phyloP scores from a whole-genome alignment of 257 asterid species.

The Plantago major region DNA sequence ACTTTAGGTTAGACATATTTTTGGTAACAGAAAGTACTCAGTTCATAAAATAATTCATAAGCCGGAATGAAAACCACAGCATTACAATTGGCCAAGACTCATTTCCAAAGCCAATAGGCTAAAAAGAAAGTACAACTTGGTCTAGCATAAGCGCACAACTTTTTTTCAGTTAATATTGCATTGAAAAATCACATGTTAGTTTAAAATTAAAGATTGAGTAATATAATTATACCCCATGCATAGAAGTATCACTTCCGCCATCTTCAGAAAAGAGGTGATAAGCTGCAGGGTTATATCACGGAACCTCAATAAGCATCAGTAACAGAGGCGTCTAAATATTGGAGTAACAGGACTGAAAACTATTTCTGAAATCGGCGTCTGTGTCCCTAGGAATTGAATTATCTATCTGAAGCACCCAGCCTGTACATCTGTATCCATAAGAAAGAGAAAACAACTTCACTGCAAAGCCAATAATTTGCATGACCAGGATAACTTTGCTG shows the following conservation, averaged over 20 bases:
- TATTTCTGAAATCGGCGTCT: slow-evolving; percentile 64
- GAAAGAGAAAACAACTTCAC: slow-evolving; percentile 66
- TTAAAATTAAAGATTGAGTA: neutral
- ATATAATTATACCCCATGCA: slow-evolving; percentile 42
- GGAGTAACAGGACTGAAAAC: slow-evolving; percentile 80
- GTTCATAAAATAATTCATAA: too few relatives aligned
- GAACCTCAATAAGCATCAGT: slow-evolving; percentile 69
- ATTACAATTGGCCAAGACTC: too few relatives aligned
- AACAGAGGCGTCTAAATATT: slow-evolving; percentile 47
- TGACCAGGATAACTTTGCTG: slow-evolving; percentile 68
- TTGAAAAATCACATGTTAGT: too few relatives aligned
- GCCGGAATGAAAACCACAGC: too few relatives aligned
- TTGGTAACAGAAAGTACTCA: too few relatives aligned
- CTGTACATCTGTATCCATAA: slow-evolving; percentile 96
- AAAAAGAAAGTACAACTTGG: too few relatives aligned
- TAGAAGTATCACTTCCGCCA: slow-evolving; percentile 38
- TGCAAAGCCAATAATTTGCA: slow-evolving; percentile 76
- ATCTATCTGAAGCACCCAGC: slow-evolving; percentile 64
- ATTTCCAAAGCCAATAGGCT: too few relatives aligned
- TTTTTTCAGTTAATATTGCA: too few relatives aligned
- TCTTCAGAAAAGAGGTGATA: slow-evolving; percentile 77
- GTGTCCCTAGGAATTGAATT: slow-evolving; percentile 52
- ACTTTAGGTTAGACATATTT: too few relatives aligned
- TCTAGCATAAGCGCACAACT: too few relatives aligned
- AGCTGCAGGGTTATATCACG: slow-evolving; percentile 58